Percentiles rank a stretch among this genome's conserved stretches.
phyloP scores from a whole-genome alignment of 129 eudicot species.

The Flaveria bidentis region DNA sequence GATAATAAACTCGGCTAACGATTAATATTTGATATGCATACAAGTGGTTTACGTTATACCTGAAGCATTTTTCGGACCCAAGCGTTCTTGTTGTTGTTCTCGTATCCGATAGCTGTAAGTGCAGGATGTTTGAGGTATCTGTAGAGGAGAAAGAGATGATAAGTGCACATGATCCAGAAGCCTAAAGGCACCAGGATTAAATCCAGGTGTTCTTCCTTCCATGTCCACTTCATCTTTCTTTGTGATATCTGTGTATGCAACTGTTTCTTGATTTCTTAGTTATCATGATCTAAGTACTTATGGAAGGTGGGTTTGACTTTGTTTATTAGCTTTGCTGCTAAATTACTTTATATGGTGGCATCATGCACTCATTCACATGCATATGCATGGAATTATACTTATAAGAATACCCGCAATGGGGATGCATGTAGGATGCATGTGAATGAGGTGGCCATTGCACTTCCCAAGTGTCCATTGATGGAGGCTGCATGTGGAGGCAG shows the following conservation, averaged over 20 bases:
- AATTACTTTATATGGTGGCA: constrained; percentile 5
- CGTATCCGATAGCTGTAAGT: constrained; percentile 58
- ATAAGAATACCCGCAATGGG: no score
- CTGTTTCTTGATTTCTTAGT: not conserved
- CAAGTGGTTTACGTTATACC: constrained; percentile 28
- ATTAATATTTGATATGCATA: not conserved
- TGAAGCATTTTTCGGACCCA: constrained; percentile 72
- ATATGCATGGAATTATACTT: constrained; percentile 1
- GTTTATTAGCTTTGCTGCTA: not conserved
- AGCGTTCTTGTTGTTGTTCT: constrained; percentile 58
- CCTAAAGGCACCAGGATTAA: constrained; percentile 64
- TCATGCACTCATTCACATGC: constrained; percentile 22
- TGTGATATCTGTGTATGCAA: not conserved
- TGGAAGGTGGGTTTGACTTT: constrained; percentile 29
- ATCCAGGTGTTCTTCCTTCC: constrained; percentile 73
- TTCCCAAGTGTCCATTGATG: no score
- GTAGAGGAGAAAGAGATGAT: constrained; percentile 72
- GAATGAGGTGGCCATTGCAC: no score
- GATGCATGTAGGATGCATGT: no score
- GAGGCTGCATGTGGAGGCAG: no score
- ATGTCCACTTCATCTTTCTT: constrained; percentile 43
- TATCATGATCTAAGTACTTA: not conserved
- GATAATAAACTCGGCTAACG: no score
- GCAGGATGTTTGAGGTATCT: constrained; percentile 48
- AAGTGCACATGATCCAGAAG: constrained; percentile 54